Conservation (phyloP, 495 filamentous ascomycete genomes). For the Xylaria nigripes region DNA sequence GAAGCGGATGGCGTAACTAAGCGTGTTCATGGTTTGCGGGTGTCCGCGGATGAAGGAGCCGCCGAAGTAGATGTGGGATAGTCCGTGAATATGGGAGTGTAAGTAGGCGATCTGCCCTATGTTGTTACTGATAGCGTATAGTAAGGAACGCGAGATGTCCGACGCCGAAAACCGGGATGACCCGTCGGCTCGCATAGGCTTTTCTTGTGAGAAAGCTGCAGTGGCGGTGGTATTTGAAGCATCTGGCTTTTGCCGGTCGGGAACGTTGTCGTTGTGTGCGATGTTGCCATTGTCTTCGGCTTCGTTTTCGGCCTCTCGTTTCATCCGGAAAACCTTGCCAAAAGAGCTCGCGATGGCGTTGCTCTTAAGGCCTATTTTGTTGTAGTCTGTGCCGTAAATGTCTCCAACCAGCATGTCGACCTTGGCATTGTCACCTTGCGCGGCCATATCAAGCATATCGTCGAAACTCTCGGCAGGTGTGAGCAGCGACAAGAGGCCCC, state of each 20-base stretch:
- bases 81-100: slow-evolving; percentile 81
- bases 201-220: slow-evolving; percentile 8
- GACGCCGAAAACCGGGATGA: slow-evolving; percentile 35
- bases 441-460: slow-evolving; percentile 93
- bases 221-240: slow-evolving; percentile 2
- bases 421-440: slow-evolving; percentile 78
- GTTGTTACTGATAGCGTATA: slow-evolving; percentile 88
- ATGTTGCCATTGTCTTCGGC: slow-evolving; percentile 69
- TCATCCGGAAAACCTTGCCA: slow-evolving; percentile 89
- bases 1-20: slow-evolving; percentile 92
- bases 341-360: slow-evolving; percentile 93
- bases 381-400: slow-evolving; percentile 94
- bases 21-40: slow-evolving; percentile 92
- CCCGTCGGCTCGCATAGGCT: slow-evolving; percentile 9
- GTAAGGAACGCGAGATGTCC: slow-evolving; percentile 51
- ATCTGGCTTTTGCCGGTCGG: slow-evolving; percentile 14
- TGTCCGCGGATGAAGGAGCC: slow-evolving; percentile 96
- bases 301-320: slow-evolving; percentile 60
- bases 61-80: slow-evolving; percentile 94
- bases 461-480: slow-evolving; percentile 89
- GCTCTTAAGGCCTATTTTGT: slow-evolving; percentile 88
- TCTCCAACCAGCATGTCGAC: slow-evolving; percentile 98
- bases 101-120: slow-evolving; percentile 97
- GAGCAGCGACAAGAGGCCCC: slow-evolving; percentile 84
- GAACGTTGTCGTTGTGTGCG: slow-evolving; percentile 41